phyloP scores from a whole-genome alignment of 2,329 filamentous ascomycete species.

The Sporothrix brasiliensis region DNA sequence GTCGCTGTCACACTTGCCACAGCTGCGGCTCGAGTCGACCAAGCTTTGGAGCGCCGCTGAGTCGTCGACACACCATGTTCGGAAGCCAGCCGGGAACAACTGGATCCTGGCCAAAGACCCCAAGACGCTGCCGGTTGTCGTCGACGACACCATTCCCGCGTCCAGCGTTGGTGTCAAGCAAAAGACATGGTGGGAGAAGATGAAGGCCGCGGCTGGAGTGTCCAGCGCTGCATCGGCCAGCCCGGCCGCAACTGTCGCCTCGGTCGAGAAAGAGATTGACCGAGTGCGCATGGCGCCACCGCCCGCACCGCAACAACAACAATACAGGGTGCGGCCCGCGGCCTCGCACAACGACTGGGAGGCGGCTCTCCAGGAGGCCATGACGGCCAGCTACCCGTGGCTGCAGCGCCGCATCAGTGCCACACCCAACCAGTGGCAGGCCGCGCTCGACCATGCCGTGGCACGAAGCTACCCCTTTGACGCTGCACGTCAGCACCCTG shows the following conservation, averaged over 20 bases:
- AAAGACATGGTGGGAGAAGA: slow-evolving; percentile 36
- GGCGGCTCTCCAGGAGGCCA: slow-evolving; percentile 41
- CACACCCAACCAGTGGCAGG: slow-evolving; percentile 43
- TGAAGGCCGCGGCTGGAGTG: slow-evolving; percentile 30
- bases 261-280: slow-evolving; percentile 24
- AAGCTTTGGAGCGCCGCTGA: slow-evolving; percentile 38
- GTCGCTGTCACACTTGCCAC: slow-evolving; percentile 36
- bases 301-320: slow-evolving; percentile 29
- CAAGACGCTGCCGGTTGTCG: slow-evolving; percentile 2
- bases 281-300: slow-evolving; percentile 26
- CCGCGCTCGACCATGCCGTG: slow-evolving; percentile 46
- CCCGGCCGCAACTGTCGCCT: background rate
- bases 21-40: slow-evolving; percentile 39
- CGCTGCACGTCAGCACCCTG: slow-evolving; percentile 42
- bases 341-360: slow-evolving; percentile 43
- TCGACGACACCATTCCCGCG: slow-evolving; percentile 32
- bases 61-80: slow-evolving; percentile 3
- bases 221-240: background rate
- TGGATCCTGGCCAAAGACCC: slow-evolving; percentile 39
- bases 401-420: slow-evolving; percentile 36
- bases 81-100: slow-evolving; percentile 34
- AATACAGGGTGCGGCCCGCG: slow-evolving; percentile 31
- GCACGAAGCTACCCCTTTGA: slow-evolving; percentile 42
- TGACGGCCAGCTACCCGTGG: slow-evolving; percentile 40
- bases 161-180: slow-evolving; percentile 31